Base-by-base conservation (phyloP, 2,329 filamentous ascomycete species). In the Talaromyces sp. region DNA sequence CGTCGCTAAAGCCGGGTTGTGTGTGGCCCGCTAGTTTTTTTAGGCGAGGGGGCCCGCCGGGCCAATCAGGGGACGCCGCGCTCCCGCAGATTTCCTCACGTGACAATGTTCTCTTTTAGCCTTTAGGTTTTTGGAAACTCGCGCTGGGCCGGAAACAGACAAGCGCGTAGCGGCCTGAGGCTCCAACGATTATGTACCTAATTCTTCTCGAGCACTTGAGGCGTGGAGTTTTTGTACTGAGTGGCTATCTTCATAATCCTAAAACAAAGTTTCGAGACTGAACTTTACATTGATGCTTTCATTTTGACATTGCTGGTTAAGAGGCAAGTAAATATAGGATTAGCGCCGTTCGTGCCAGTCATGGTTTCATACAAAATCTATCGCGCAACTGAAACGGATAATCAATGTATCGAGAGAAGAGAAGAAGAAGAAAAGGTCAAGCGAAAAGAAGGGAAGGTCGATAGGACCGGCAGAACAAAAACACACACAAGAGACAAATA, bases 21-120 rank as follows among this genome's bases (percentile, higher is more conserved):
- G 74, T 77, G 75, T 77, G 75, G 73, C 73, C 73, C 74, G 70
- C 75, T 75, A 76, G 70, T 62, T 72, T 19, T 36, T 77, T 77
- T 72, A 73, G 75, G 75, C 77, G 73, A 65, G 59, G 52, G 64
- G 57, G 32, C 28, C 9, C 13, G 4, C 19, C 25, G 5, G 17
- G 6, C 60, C 60, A 62, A 59, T 59, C 60, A 62, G 13, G 27
- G 49, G 10, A n/a, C 4, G 25, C 25, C 49, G 22, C 49, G 7
- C 17, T 25, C 44, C 49, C 25, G 10, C 17, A 13, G 49, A 30
- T 22, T 22, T 22, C 3, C n/a, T 53, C 49, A 53, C 49, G 49
- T 53, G 49, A 53, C 7, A n/a, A 8, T n/a, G 5, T 53, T 53
- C 17, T 11, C 19, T 25, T 47, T 47, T 25, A 17, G 17, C 19